phyloP scores from a whole-genome alignment of 306 rosid genomes.

The Chamaecrista fasciculata region DNA sequence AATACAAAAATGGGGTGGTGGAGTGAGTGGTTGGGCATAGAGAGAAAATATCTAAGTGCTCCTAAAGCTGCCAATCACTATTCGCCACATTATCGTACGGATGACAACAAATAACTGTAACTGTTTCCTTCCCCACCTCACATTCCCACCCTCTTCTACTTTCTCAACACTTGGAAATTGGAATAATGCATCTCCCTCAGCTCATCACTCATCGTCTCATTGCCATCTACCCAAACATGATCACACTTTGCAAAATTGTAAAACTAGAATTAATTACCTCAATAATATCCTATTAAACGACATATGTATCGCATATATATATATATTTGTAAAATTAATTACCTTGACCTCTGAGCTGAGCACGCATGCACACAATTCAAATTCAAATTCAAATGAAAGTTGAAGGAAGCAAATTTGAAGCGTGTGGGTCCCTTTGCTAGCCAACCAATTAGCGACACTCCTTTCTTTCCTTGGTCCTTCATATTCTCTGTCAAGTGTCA shows the following conservation, averaged over 20 bases:
- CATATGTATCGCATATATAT: too few relatives aligned
- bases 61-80: conserved; percentile 25
- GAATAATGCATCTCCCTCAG: too few relatives aligned
- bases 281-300: too few relatives aligned
- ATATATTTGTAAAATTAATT: too few relatives aligned
- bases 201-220: too few relatives aligned
- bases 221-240: too few relatives aligned
- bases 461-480: conserved; percentile 36
- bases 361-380: too few relatives aligned
- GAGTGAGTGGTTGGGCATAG: not conserved
- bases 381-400: too few relatives aligned
- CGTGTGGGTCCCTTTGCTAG: conserved; percentile 53
- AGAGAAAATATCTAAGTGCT: conserved; percentile 16
- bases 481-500: conserved; percentile 25
- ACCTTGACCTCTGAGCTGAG: too few relatives aligned
- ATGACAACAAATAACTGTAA: conserved; percentile 23
- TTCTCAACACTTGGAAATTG: conserved; percentile 21
- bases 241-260: too few relatives aligned
- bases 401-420: conserved; percentile 41
- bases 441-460: conserved; percentile 61
- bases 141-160: not conserved
- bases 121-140: conserved; percentile 22
- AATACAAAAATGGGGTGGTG: not conserved
- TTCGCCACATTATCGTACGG: conserved; percentile 23
- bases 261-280: too few relatives aligned